Conservation (phyloP, 345 rosid species). For the Toxicodendron radicans region DNA sequence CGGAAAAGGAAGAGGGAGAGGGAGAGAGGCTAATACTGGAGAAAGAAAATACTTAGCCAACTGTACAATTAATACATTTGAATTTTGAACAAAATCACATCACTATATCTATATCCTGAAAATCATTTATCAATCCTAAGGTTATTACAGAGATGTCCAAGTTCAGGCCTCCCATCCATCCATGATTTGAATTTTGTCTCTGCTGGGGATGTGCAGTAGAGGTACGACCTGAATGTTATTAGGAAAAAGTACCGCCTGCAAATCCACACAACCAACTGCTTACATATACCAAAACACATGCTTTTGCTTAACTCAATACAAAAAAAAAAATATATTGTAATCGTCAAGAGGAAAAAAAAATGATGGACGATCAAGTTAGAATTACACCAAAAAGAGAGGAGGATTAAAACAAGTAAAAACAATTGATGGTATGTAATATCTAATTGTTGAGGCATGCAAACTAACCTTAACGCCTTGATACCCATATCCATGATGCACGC, state of each 20-base stretch:
- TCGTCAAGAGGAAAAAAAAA: too few relatives aligned
- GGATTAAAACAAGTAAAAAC: not conserved
- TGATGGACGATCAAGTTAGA: not conserved
- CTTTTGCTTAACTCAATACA: too few relatives aligned
- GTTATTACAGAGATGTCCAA: constrained; percentile 83
- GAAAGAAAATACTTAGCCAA: constrained; percentile 21
- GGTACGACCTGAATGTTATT: constrained; percentile 86
- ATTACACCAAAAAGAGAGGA: not conserved
- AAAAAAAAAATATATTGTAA: too few relatives aligned
- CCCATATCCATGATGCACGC: constrained; percentile 77
- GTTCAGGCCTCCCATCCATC: constrained; percentile 92
- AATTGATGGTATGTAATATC: not conserved
- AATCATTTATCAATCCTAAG: constrained; percentile 72
- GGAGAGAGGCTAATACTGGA: not conserved
- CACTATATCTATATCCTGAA: not conserved
- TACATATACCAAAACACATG: not conserved
- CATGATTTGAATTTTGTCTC: constrained; percentile 63
- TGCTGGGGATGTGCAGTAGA: constrained; percentile 58
- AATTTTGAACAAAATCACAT: constrained; percentile 14
- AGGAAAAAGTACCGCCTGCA: constrained; percentile 90
- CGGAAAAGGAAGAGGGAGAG: not conserved
- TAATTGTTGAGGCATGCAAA: constrained; percentile 14
- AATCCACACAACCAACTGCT: constrained; percentile 7
- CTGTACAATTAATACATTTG: constrained; percentile 38
- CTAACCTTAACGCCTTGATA: constrained; percentile 82